Percentiles rank a stretch among this genome's conserved stretches.
These are phyloP conservation scores for Huntiella decipiens DNA, from an alignment of 2,329 filamentous ascomycete genomes.

Conservation along the genomic window DNA sequence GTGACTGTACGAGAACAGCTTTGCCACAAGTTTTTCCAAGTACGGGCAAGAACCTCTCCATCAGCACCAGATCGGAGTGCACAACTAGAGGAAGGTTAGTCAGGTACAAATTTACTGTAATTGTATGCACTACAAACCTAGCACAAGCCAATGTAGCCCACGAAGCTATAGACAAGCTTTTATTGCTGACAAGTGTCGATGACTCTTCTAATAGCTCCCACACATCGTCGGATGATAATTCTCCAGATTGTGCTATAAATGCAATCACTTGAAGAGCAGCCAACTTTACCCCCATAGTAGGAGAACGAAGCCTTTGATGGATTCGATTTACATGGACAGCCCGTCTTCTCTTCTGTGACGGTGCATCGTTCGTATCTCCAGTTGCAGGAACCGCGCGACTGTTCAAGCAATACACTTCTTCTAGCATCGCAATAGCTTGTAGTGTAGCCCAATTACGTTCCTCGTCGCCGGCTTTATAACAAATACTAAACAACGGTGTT, in stretches of 20 bases:
- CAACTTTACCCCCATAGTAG: conserved; percentile 25
- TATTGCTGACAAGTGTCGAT: conserved; percentile 42
- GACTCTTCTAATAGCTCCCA: conserved; percentile 38
- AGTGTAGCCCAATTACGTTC: conserved; percentile 43
- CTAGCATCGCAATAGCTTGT: conserved; percentile 38
- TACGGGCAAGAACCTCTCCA: conserved; percentile 10
- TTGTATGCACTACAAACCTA: conserved; percentile 33
- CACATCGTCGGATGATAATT: conserved; percentile 31
- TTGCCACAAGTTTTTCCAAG: conserved; percentile 63
- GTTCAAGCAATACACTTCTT: conserved; percentile 20
- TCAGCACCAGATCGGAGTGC: conserved; percentile 12
- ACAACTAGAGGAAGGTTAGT: conserved; percentile 17
- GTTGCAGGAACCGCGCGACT: too few relatives aligned
- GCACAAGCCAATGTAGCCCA: conserved; percentile 77
- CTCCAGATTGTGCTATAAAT: conserved; percentile 31
- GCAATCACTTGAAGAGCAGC: conserved; percentile 38
- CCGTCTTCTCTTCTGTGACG: conserved; percentile 32
- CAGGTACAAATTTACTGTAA: background rate
- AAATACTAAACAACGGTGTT: conserved; percentile 32
- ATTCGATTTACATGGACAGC: conserved; percentile 27
- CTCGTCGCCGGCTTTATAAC: conserved; percentile 31
- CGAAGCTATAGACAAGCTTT: conserved; percentile 44
- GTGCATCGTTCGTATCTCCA: conserved; percentile 12
- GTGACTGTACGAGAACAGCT: conserved; percentile 51
- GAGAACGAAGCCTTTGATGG: conserved; percentile 27